phyloP scores from a whole-genome alignment of 2,329 filamentous ascomycete species.

The Didymella keratinophila region DNA sequence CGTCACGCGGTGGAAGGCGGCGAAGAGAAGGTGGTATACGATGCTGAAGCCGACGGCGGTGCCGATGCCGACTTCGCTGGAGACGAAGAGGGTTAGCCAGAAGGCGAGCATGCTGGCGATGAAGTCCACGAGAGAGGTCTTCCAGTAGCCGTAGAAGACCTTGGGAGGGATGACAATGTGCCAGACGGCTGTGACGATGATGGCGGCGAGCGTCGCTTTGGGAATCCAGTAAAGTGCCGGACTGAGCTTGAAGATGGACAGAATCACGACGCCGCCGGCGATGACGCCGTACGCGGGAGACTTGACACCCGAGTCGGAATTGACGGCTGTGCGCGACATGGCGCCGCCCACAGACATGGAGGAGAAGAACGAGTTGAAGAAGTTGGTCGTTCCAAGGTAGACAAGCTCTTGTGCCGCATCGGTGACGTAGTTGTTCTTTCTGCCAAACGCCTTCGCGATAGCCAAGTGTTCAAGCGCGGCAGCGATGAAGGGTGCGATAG shows the following conservation, averaged over 20 bases:
- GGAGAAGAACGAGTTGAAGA: slow-evolving; percentile 71
- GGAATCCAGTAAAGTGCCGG: slow-evolving; percentile 73
- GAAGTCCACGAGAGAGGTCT: slow-evolving; percentile 70
- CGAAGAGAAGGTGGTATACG: slow-evolving; percentile 63
- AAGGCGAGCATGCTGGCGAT: slow-evolving; percentile 69
- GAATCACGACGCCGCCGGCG: slow-evolving; percentile 67
- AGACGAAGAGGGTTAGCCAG: slow-evolving; percentile 69
- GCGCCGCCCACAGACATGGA: slow-evolving; percentile 71
- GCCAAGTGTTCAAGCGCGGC: slow-evolving; percentile 70
- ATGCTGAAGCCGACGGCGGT: slow-evolving; percentile 61
- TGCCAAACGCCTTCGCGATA: slow-evolving; percentile 69
- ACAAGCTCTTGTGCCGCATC: slow-evolving; percentile 72
- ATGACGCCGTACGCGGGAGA: slow-evolving; percentile 68
- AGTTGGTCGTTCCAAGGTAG: slow-evolving; percentile 68
- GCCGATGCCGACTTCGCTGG: slow-evolving; percentile 67
- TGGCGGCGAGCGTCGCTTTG: slow-evolving; percentile 69
- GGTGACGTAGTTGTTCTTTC: slow-evolving; percentile 68
- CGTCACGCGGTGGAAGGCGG: slow-evolving; percentile 61
- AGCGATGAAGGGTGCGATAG: slow-evolving; percentile 68
- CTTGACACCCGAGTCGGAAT: slow-evolving; percentile 69
- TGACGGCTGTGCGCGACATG: slow-evolving; percentile 73
- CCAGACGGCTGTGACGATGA: slow-evolving; percentile 71
- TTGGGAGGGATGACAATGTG: slow-evolving; percentile 66
- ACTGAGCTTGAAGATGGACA: slow-evolving; percentile 68
- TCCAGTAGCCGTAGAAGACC: slow-evolving; percentile 70